Percentiles rank a stretch among this genome's conserved stretches.
Conservation (phyloP, 2,329 filamentous ascomycete genomes). For the Alternaria triticimaculans region DNA sequence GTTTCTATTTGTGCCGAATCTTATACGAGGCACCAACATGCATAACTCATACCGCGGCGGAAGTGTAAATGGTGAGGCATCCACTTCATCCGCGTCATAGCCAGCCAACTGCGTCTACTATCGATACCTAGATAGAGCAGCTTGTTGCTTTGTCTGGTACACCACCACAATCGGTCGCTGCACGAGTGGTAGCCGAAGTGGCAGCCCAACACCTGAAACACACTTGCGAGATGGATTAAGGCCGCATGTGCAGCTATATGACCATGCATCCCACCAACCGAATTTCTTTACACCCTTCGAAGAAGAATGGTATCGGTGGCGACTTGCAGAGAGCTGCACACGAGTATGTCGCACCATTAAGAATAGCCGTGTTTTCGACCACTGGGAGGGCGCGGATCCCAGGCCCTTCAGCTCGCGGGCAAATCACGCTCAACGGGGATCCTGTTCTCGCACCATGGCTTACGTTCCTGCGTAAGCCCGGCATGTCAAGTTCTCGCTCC, state of each 20-base stretch:
- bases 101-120: slow-evolving; percentile 14
- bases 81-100: slow-evolving; percentile 10
- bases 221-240: slow-evolving; percentile 20
- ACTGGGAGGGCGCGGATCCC: slow-evolving; percentile 29
- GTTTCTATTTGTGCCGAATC: slow-evolving; percentile 44
- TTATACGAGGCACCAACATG: slow-evolving; percentile 37
- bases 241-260: slow-evolving; percentile 19
- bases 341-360: slow-evolving; percentile 44
- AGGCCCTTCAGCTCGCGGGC: slow-evolving; percentile 32
- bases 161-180: slow-evolving; percentile 5
- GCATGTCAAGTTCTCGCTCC: slow-evolving; percentile 22
- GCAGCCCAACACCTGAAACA: slow-evolving; percentile 35
- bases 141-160: slow-evolving; percentile 1
- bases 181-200: slow-evolving; percentile 1
- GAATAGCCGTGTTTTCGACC: slow-evolving; percentile 31
- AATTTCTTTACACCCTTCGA: slow-evolving; percentile 23
- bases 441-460: slow-evolving; percentile 30
- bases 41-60: slow-evolving; percentile 33
- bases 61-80: slow-evolving; percentile 13
- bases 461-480: slow-evolving; percentile 40
- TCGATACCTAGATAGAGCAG: slow-evolving; percentile 25
- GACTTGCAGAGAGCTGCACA: slow-evolving; percentile 31
- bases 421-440: slow-evolving; percentile 40
- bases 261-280: slow-evolving; percentile 32
- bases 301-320: slow-evolving; percentile 22